A percentile compares a stretch with the other conserved stretches of the same genome.
Evolutionary conservation across 805 yeast species (phyloP).

Genomic region (Cyberlindnera samutprakarnensis): DNA sequence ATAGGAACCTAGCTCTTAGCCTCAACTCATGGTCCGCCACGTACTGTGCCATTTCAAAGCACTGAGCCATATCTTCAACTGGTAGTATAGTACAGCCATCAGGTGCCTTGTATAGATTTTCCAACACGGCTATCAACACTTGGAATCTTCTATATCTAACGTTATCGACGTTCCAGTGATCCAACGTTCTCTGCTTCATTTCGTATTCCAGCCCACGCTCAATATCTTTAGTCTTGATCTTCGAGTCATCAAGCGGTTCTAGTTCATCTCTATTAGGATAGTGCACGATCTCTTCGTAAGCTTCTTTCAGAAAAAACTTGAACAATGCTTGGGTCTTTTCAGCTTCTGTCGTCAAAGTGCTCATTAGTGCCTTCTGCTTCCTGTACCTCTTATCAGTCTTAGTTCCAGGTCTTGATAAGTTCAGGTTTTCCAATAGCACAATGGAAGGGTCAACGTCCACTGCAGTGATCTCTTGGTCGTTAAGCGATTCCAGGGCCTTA

Average conservation of each 20-base stretch:
- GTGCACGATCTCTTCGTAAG: constrained; percentile 8
- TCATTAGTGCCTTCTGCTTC: constrained; percentile 7
- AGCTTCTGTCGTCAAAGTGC: constrained; percentile 3
- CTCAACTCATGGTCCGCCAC: constrained; percentile 25
- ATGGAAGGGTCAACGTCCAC: constrained; percentile 5
- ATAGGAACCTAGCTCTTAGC: constrained; percentile 27
- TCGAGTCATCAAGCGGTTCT: background rate
- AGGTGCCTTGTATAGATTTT: constrained; percentile 2
- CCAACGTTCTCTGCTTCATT: constrained; percentile 5
- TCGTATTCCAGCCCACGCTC: constrained; percentile 15
- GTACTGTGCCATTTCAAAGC: constrained; percentile 35
- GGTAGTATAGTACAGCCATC: constrained; percentile 20
- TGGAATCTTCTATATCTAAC: constrained; percentile 12
- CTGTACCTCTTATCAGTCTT: constrained; percentile 15
- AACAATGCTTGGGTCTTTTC: constrained; percentile 9
- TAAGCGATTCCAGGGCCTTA: constrained; percentile 1
- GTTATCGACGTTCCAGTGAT: constrained; percentile 6
- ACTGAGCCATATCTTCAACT: constrained; percentile 25
- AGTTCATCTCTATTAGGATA: constrained; percentile 10
- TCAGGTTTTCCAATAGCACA: constrained; percentile 13
- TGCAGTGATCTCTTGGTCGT: constrained; percentile 1
- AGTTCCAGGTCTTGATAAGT: constrained; percentile 16
- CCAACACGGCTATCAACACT: constrained; percentile 10
- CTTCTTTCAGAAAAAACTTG: constrained; percentile 12
- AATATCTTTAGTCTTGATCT: constrained; percentile 4